Conservation (phyloP, 2,329 filamentous ascomycete species). For the Colletotrichum sojae region DNA sequence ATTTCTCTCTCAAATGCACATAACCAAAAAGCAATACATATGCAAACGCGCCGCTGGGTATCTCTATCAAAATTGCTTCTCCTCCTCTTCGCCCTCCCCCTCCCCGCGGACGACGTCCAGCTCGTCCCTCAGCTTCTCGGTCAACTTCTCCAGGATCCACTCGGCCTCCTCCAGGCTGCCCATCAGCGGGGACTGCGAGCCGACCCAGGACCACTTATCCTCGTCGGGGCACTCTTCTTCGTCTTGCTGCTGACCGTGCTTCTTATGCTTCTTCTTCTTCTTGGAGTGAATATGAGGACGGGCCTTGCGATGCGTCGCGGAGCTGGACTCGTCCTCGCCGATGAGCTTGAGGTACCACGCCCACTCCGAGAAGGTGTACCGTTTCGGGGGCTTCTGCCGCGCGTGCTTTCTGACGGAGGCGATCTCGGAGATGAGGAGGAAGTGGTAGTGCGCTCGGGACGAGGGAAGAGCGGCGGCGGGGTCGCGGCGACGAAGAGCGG, state of each 20-base stretch:
- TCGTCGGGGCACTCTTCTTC: constrained; percentile 47
- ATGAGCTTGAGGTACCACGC: constrained; percentile 86
- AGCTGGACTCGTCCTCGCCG: constrained; percentile 71
- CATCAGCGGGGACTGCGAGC: constrained; percentile 78
- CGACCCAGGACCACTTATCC: constrained; percentile 80
- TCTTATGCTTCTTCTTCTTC: constrained; percentile 40
- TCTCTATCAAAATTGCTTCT: background rate
- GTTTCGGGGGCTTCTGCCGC: constrained; percentile 68
- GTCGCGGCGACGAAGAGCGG: constrained; percentile 54
- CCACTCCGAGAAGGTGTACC: constrained; percentile 89
- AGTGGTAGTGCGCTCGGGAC: constrained; percentile 63
- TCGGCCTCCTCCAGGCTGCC: constrained; percentile 77
- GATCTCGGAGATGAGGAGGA: constrained; percentile 82
- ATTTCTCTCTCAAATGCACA: no score
- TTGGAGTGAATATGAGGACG: constrained; percentile 43
- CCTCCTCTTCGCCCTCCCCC: constrained; percentile 34
- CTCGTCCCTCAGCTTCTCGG: constrained; percentile 68
- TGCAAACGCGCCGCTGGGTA: no score
- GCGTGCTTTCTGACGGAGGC: constrained; percentile 75
- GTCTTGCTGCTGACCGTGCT: constrained; percentile 39
- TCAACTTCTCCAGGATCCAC: constrained; percentile 79
- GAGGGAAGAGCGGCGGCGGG: constrained; percentile 54
- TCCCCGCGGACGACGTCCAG: constrained; percentile 55
- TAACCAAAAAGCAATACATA: no score
- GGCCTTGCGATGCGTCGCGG: constrained; percentile 64